These are phyloP conservation scores for Cladophialophora chaetospira DNA, from an alignment of 2,329 filamentous ascomycete genomes.

Conservation along the genomic window DNA sequence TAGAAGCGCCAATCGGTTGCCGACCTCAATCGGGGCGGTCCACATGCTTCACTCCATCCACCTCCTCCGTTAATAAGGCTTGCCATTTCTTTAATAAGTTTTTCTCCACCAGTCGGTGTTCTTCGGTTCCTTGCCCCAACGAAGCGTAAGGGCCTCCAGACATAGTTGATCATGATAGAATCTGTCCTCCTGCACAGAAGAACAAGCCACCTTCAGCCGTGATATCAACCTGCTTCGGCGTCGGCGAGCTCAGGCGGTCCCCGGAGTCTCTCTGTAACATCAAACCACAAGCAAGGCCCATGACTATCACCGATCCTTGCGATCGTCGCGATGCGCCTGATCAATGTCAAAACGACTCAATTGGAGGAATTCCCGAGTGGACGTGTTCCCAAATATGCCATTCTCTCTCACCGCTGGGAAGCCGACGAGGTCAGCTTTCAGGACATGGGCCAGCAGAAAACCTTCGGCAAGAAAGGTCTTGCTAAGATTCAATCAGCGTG, in stretches of 20 bases:
- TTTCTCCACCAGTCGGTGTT: too few relatives aligned
- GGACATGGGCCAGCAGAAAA: constrained; percentile 19
- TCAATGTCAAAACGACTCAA: constrained; percentile 26
- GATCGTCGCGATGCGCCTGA: constrained; percentile 26
- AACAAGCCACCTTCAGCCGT: too few relatives aligned
- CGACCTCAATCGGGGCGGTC: not conserved
- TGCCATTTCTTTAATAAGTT: too few relatives aligned
- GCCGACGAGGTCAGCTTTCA: constrained; percentile 32
- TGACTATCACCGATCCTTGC: not conserved
- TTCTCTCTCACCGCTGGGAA: constrained; percentile 35
- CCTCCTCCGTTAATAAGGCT: too few relatives aligned
- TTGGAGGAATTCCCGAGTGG: constrained; percentile 25
- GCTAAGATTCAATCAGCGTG: constrained; percentile 34
- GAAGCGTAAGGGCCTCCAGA: too few relatives aligned
- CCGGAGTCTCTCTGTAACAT: not conserved
- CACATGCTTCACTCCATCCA: not conserved
- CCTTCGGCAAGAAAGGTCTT: constrained; percentile 30
- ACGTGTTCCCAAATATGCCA: constrained; percentile 29
- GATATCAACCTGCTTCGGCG: too few relatives aligned
- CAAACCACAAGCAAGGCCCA: not conserved
- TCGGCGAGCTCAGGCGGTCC: not conserved
- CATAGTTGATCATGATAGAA: too few relatives aligned
- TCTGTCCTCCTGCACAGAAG: too few relatives aligned
- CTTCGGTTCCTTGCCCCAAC: too few relatives aligned
- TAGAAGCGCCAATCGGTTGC: not conserved